These are phyloP conservation scores for Cercospora zeina DNA, from an alignment of 2,329 filamentous ascomycete species.

Conservation along the genomic window DNA sequence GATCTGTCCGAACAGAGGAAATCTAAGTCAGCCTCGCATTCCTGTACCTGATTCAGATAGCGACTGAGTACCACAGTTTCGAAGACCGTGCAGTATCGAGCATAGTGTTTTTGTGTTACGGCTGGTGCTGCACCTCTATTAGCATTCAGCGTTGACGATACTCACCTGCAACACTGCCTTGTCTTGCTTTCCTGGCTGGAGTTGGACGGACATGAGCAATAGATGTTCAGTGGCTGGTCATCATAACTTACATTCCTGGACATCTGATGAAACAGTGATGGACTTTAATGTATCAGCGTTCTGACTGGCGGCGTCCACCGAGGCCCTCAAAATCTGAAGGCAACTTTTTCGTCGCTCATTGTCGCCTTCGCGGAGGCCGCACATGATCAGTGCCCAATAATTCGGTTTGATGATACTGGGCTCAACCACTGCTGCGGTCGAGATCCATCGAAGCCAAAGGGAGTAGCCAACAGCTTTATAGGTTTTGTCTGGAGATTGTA, in stretches of 20 bases:
- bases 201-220: not conserved
- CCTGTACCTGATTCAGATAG: constrained; percentile 52
- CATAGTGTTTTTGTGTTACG: constrained; percentile 41
- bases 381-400: constrained; percentile 46
- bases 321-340: constrained; percentile 48
- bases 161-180: constrained; percentile 21
- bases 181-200: not conserved
- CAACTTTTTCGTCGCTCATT: constrained; percentile 51
- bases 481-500: constrained; percentile 13
- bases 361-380: constrained; percentile 46
- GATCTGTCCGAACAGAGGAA: constrained; percentile 42
- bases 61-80: constrained; percentile 53
- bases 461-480: constrained; percentile 30
- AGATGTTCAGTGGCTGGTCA: not conserved
- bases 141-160: constrained; percentile 16
- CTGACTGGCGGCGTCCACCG: constrained; percentile 39
- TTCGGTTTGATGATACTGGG: constrained; percentile 19
- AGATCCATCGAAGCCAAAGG: constrained; percentile 35
- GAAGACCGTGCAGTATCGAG: constrained; percentile 49
- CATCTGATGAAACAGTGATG: constrained; percentile 1
- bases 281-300: constrained; percentile 12
- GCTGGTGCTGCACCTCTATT: constrained; percentile 12
- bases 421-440: constrained; percentile 14
- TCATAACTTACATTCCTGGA: constrained; percentile 9
- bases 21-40: constrained; percentile 48